Evolutionary conservation across 2,329 filamentous ascomycete genomes (phyloP).

Genomic region (Bipolaris zeicola): DNA sequence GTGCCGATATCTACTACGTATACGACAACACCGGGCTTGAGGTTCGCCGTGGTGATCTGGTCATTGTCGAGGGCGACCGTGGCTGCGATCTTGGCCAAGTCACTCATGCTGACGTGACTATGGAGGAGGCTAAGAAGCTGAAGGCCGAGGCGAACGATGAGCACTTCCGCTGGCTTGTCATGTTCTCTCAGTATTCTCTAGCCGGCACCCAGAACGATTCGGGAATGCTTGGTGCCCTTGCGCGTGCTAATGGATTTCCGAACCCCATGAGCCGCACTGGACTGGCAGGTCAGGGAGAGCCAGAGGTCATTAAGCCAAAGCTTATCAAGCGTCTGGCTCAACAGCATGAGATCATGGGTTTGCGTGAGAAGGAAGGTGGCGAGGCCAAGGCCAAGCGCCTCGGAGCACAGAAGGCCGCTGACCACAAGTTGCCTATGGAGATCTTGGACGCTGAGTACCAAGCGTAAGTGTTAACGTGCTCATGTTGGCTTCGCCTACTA

Average conservation of each 20-base stretch:
- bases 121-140: constrained; percentile 82
- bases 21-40: constrained; percentile 93
- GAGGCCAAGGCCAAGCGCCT: constrained; percentile 97
- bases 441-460: constrained; percentile 98
- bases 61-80: constrained; percentile 96
- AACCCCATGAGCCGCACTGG: constrained; percentile 54
- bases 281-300: constrained; percentile 43
- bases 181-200: constrained; percentile 76
- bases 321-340: constrained; percentile 95
- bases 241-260: constrained; percentile 41
- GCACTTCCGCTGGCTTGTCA: constrained; percentile 98
- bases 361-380: constrained; percentile 95
- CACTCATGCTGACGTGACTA: constrained; percentile 83
- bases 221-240: constrained; percentile 56
- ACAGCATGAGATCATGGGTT: constrained; percentile 82
- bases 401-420: constrained; percentile 94
- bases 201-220: constrained; percentile 49
- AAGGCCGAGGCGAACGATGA: constrained; percentile 93
- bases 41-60: constrained; percentile 88
- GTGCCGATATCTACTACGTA: constrained; percentile 95
- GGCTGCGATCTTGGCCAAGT: constrained; percentile 95
- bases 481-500: constrained; percentile 28
- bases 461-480: constrained; percentile 69
- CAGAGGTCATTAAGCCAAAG: constrained; percentile 82
- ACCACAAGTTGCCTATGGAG: constrained; percentile 96